Conservation (phyloP, 2,329 filamentous ascomycete genomes). For the Clonostachys byssicola region DNA sequence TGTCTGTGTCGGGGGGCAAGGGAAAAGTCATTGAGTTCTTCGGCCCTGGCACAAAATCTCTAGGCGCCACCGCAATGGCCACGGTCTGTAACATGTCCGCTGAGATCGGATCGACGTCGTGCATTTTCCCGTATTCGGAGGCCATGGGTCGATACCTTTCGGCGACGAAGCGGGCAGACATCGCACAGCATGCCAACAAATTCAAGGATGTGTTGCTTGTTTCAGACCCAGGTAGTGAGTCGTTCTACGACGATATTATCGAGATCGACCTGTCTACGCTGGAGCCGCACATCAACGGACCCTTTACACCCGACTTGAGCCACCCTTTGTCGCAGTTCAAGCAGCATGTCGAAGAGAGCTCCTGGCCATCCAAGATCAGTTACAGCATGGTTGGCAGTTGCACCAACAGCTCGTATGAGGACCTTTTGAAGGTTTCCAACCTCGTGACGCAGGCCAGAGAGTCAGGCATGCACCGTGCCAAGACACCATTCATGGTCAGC, state of each 20-base stretch:
- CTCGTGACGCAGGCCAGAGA: conserved; percentile 19
- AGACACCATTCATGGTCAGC: conserved; percentile 20
- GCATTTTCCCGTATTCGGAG: conserved; percentile 25
- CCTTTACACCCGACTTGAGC: conserved; percentile 25
- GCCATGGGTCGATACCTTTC: conserved; percentile 22
- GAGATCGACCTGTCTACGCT: conserved; percentile 24
- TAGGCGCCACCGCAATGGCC: conserved; percentile 27
- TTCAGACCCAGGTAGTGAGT: conserved; percentile 19
- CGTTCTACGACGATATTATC: conserved; percentile 23
- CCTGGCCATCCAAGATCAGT: conserved; percentile 20
- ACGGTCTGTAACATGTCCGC: conserved; percentile 30
- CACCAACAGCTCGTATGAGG: conserved; percentile 28
- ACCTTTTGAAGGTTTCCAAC: conserved; percentile 19
- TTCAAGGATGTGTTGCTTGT: conserved; percentile 15
- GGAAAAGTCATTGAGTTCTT: conserved; percentile 28
- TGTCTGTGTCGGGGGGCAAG: conserved; percentile 25
- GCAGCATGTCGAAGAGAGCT: conserved; percentile 12
- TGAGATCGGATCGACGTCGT: conserved; percentile 27
- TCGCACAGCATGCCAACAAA: conserved; percentile 12
- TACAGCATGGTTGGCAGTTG: conserved; percentile 24
- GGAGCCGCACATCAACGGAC: conserved; percentile 26
- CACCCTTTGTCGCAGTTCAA: conserved; percentile 22
- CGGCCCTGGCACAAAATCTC: conserved; percentile 19
- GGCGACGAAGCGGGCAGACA: conserved; percentile 16
- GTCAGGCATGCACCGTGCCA: conserved; percentile 17